Evolutionary conservation across 768 basidiomycete species (phyloP), one percentile per base, ranked within the genome.

Genomic region (Leccinum aurantiacum): DNA sequence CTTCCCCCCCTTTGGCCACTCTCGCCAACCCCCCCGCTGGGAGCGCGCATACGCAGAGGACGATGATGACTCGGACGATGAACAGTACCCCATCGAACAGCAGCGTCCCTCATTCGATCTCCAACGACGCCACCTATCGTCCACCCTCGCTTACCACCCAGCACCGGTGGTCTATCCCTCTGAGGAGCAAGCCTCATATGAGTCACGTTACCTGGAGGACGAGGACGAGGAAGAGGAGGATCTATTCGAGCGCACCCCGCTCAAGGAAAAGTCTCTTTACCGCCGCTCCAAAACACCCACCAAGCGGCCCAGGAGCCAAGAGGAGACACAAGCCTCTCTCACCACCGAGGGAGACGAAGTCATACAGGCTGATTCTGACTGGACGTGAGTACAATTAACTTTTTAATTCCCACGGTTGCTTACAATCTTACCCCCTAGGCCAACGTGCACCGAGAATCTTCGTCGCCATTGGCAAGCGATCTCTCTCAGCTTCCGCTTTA

Each of bases 381-480:
- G 67, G 69, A 74, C 74, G 73, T 74, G 65, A 68, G 72, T 75
- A n/a, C 4, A 6, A 17, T 14, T 6, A n/a, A 6, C 31, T 33
- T 1, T n/a, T 13, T 44, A 1, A 37, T 52, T 49, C 29, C 4
- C 41, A 24, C 7, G 15, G 19, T 52, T 19, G 14, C 55, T 68
- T 5, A 65, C n/a, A 9, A n/a, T 15, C n/a, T 5, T 46, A 6
- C 15, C 35, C 17, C 33, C 7, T 63, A 86, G 84, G 3, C 87
- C 87, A 13, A 84, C 84, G 37, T 88, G 87, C 72, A 73, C 76
- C 9, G 77, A 86, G 68, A 75, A 72, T 51, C 71, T 88, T 47
- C 75, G 77, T 58, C 76, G 82, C 9, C 82, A 86, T 59, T 88
- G 87, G 86, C 84, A 86, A 65, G 84, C 85, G 9, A 61, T 87